phyloP scores from a whole-genome alignment of 31 red algal genomes.

The Porphyra umbilicalis region DNA sequence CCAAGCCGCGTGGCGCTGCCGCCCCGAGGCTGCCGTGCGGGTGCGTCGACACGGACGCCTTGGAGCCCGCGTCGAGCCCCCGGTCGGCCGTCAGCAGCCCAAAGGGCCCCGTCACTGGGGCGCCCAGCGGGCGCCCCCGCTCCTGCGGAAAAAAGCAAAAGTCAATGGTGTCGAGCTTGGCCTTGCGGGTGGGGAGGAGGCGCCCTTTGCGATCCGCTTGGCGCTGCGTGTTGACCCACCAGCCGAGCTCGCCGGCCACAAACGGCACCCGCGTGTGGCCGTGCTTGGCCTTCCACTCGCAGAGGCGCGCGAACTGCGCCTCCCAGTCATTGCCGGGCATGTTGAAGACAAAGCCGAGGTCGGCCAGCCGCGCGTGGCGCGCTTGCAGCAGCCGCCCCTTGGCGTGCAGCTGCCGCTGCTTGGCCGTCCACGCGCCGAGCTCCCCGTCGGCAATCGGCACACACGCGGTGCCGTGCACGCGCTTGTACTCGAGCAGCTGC shows the following conservation, averaged over 20 bases:
- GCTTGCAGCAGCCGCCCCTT: constrained; percentile 48
- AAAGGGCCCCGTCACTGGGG: not conserved
- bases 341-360: constrained; percentile 64
- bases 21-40: too few species aligned
- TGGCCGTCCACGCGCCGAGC: constrained; percentile 70
- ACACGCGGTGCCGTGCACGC: constrained; percentile 37
- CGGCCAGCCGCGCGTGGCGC: constrained; percentile 43
- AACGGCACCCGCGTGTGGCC: constrained; percentile 79
- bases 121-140: not conserved
- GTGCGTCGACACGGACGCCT: not conserved
- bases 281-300: constrained; percentile 27
- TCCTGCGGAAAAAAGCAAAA: constrained; percentile 19
- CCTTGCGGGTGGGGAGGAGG: constrained; percentile 32
- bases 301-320: constrained; percentile 52
- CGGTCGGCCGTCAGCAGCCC: not conserved
- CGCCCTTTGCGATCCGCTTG: constrained; percentile 61
- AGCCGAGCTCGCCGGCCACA: constrained; percentile 76
- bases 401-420: constrained; percentile 50
- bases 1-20: too few species aligned
- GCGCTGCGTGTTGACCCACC: constrained; percentile 80
- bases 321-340: constrained; percentile 76
- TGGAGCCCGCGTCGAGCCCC: not conserved
- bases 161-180: constrained; percentile 29
- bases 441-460: constrained; percentile 69
- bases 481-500: constrained; percentile 36